Evolutionary conservation across 108 stramenopile species (phyloP), one percentile per base, ranked within the genome.

Genomic region (Cylindrotheca fusiformis): DNA sequence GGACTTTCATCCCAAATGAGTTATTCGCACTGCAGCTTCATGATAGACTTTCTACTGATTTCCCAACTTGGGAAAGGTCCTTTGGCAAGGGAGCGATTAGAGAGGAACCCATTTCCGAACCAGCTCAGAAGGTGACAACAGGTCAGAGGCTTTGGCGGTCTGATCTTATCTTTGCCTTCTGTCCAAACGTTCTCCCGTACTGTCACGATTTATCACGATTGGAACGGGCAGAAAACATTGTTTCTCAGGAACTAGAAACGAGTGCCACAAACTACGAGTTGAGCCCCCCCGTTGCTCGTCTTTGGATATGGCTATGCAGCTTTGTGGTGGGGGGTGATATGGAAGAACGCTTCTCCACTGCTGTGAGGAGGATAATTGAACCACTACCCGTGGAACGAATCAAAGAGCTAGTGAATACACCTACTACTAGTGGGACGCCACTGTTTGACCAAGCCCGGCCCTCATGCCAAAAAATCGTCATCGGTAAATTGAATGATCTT

Each of bases 241-340:
- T 61, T 72, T 32, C 27, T 36, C 23, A 62, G 23, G 36, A 61
- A 55, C 41, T 51, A 63, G 24, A 64, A 52, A 26, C 26, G 20
- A 57, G 69, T 23, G 68, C 48, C 3, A 59, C 19, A 6, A 33
- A 60, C 12, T 21, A 55, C 18, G 64, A 67, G 23, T n/a, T 63
- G 49, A 50, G 64, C 44, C 45, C 28, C 10, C 63, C 83, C 18
- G 54, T 54, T 0, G 5, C 56, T 24, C 20, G 27, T 0, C 36
- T 76, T 19, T 85, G 83, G 83, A 41, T 72, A 0, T 85, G 78
- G 78, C 47, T 85, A 28, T 85, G 83, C 54, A 77, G 69, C 12
- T 78, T 64, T 63, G 51, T 56, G n/a, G n/a, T n/a, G 25, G 71
- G 61, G 25, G 70, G 59, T 2, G 30, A 64, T 47, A 21, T 22